phyloP scores from a whole-genome alignment of 2,329 filamentous ascomycete genomes.

The Penicillium sp. region DNA sequence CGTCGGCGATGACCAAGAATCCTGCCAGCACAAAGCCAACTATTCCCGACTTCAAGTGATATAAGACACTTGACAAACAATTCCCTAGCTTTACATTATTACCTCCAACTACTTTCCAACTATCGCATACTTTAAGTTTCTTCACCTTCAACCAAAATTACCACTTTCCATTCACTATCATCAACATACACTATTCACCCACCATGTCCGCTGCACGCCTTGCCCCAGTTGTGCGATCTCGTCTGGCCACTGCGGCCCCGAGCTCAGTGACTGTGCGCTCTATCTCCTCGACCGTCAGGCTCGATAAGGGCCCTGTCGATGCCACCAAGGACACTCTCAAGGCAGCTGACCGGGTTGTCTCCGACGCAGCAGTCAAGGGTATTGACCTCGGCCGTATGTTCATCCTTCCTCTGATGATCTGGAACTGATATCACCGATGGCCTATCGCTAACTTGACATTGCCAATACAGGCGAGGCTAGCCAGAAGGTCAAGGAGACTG shows the following conservation, averaged over 20 bases:
- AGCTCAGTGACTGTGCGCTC: conserved; percentile 22
- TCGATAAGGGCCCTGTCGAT: conserved; percentile 56
- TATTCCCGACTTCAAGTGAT: conserved; percentile 8
- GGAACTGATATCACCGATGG: not conserved
- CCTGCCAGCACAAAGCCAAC: conserved; percentile 8
- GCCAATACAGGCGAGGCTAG: conserved; percentile 51
- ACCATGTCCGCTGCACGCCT: conserved; percentile 34
- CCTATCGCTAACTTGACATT: conserved; percentile 6
- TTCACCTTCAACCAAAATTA: not conserved
- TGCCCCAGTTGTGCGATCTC: conserved; percentile 27
- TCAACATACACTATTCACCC: not conserved
- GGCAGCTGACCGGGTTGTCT: conserved; percentile 57
- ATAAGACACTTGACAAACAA: not conserved
- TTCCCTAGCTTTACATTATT: too few species aligned
- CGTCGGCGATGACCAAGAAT: conserved; percentile 17
- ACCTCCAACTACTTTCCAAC: not conserved
- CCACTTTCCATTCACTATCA: not conserved
- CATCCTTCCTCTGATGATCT: not conserved
- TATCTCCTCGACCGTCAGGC: conserved; percentile 56
- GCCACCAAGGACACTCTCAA: conserved; percentile 60
- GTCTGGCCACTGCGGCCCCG: conserved; percentile 19
- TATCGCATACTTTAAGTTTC: not conserved
- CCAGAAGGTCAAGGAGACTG: conserved; percentile 45
- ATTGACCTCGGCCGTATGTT: conserved; percentile 63
- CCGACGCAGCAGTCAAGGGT: conserved; percentile 60